Conservation (phyloP, 2,329 filamentous ascomycete genomes). For the Achaetomium macrosporum region DNA sequence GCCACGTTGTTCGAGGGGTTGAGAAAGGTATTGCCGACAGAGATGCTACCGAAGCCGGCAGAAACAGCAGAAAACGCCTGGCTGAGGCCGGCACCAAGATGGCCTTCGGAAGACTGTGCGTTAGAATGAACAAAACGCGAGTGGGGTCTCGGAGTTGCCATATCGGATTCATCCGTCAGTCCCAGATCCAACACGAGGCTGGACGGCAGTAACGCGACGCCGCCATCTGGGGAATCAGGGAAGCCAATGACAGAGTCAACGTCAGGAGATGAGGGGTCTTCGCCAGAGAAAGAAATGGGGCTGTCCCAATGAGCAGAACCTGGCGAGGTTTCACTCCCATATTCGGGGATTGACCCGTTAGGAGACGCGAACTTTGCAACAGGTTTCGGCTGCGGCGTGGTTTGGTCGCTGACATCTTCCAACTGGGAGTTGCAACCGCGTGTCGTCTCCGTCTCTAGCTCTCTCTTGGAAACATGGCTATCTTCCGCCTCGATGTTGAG, state of each 20-base stretch:
- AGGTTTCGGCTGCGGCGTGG: background rate
- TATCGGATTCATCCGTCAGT: background rate
- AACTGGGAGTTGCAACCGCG: background rate
- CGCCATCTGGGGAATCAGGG: slow-evolving; percentile 7
- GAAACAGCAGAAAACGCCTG: slow-evolving; percentile 5
- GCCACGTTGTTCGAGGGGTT: background rate
- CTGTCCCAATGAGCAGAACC: slow-evolving; percentile 13
- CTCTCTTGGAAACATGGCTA: background rate
- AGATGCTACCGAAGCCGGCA: background rate
- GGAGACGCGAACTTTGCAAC: slow-evolving; percentile 1
- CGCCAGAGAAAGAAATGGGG: slow-evolving; percentile 6
- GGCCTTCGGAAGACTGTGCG: background rate
- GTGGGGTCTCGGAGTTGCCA: slow-evolving; percentile 2
- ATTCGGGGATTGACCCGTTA: slow-evolving; percentile 5
- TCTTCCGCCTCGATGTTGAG: background rate
- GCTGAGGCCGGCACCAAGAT: slow-evolving; percentile 9
- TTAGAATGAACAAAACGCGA: background rate
- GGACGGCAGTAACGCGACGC: slow-evolving; percentile 8
- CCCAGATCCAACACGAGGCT: slow-evolving; percentile 6
- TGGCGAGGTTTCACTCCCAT: slow-evolving; percentile 17
- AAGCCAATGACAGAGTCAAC: slow-evolving; percentile 1
- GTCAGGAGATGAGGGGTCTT: slow-evolving; percentile 3
- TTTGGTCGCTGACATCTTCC: background rate
- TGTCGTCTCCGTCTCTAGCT: background rate
- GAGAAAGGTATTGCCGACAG: background rate